Evolutionary conservation across 495 filamentous ascomycete species (phyloP), one percentile per base, ranked within the genome.

Genomic region (Penicillium bialowiezense): DNA sequence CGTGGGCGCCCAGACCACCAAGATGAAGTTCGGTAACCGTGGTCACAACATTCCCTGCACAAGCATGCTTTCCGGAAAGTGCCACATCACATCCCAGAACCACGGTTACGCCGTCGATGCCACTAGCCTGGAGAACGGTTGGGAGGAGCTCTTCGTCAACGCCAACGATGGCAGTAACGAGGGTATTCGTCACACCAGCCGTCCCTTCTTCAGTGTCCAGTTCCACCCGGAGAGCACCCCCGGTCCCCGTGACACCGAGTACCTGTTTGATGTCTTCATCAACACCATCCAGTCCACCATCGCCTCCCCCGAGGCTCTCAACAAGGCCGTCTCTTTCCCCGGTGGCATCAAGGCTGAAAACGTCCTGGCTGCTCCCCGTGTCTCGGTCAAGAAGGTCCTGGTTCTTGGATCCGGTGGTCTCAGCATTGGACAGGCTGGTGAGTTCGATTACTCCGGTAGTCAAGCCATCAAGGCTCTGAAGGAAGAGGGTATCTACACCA

Each of bases 21-120:
- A 98, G 74, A 95, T 98, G 88, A 96, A 96, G 76, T 98, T 97
- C 60, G 93, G 93, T 70, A 98, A 98, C 71, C 88, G 93, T 59
- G 93, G 93, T 31, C 91, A 96, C 76, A 98, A 98, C 65, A 97
- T 98, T 62, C 93, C 93, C 20, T 97, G 93, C 75, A 97, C 91
- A 18, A 95, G 88, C 68, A 81, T 91, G 78, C 70, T 96, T 50
- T 91, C 91, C 31, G 95, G 93, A 42, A 88, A 90, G 67, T 98
- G 93, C 65, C 90, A 97, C 69, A 98, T 98, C 64, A 98, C 93
- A 17, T 97, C 93, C 3, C 93, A 98, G 68, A 98, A 98, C 63
- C 91, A 96, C 64, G 93, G 93, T 63, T 98, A 83, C 61, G 93
- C 90, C 13, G 93, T 98, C 32, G 90, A 96, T 63, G 75, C 89